These are phyloP conservation scores for Tolypocladium endophyticum DNA, from an alignment of 2,329 filamentous ascomycete genomes.

Conservation along the genomic window DNA sequence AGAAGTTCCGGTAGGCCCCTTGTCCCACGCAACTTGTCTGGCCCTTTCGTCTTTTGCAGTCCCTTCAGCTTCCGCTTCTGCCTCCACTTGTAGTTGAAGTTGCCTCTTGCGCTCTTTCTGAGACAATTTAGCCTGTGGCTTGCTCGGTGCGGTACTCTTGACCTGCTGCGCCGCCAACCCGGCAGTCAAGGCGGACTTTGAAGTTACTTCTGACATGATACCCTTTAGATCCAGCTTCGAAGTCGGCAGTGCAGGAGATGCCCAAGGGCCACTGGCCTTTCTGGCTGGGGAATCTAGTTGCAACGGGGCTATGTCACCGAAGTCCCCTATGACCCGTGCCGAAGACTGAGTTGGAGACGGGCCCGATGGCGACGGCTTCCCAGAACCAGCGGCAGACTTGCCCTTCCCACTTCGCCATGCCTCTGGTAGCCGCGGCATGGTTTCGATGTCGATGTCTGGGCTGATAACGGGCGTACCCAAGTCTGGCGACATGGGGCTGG, in stretches of 20 bases:
- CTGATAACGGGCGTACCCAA: conserved; percentile 7
- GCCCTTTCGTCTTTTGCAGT: conserved; percentile 21
- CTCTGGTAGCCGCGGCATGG: conserved; percentile 18
- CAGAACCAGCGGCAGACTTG: conserved; percentile 1
- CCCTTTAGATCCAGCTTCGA: conserved; percentile 64
- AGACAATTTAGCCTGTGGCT: conserved; percentile 54
- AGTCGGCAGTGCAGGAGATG: conserved; percentile 37
- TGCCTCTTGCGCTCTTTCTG: conserved; percentile 88
- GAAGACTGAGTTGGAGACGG: neutral
- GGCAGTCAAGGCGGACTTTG: conserved; percentile 42
- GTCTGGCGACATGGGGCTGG: conserved; percentile 17
- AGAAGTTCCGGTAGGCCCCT: conserved; percentile 21
- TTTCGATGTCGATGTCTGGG: conserved; percentile 14
- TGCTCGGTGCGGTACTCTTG: conserved; percentile 26
- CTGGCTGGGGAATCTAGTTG: conserved; percentile 1
- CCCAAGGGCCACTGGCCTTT: conserved; percentile 36
- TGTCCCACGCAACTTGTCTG: conserved; percentile 34
- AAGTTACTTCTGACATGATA: conserved; percentile 56
- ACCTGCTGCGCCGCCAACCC: conserved; percentile 40
- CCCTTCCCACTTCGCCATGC: conserved; percentile 14
- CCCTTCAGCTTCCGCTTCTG: conserved; percentile 18
- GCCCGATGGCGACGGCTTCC: neutral
- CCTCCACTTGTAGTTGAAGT: conserved; percentile 52
- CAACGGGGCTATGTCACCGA: neutral
- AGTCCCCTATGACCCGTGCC: neutral